Conservation (phyloP, 768 basidiomycete species). For the Hygrocybe coccinea region DNA sequence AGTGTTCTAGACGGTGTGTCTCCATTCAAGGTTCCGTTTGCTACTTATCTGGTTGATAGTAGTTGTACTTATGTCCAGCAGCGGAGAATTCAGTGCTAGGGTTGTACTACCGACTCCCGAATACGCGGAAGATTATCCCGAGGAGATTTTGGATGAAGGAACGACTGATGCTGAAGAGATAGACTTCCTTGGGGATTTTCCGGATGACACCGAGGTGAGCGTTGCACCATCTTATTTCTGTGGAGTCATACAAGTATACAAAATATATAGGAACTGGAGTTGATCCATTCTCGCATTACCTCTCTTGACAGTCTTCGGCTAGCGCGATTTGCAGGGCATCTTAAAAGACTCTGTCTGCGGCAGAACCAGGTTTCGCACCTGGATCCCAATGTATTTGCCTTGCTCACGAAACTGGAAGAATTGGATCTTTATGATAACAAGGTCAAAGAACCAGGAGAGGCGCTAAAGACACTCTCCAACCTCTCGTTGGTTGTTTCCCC, state of each 20-base stretch:
- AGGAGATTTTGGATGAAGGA: conserved; percentile 43
- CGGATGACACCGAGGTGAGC: conserved; percentile 78
- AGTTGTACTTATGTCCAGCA: background rate
- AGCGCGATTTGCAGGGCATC: conserved; percentile 60
- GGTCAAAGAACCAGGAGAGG: conserved; percentile 66
- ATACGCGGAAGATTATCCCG: conserved; percentile 5
- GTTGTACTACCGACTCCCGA: conserved; percentile 14
- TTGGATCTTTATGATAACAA: conserved; percentile 96
- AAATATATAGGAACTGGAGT: conserved; percentile 68
- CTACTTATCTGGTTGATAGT: background rate
- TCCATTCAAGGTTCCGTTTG: background rate
- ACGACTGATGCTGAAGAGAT: conserved; percentile 45
- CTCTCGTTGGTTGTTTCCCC: conserved; percentile 46
- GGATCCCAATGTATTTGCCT: conserved; percentile 65
- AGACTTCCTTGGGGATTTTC: conserved; percentile 71
- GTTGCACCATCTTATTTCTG: background rate
- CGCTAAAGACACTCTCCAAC: conserved; percentile 51
- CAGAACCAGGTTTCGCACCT: conserved; percentile 78
- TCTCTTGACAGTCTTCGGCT: conserved; percentile 66
- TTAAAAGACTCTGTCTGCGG: conserved; percentile 76
- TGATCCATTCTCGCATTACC: conserved; percentile 73
- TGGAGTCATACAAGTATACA: background rate
- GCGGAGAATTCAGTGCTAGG: conserved; percentile 11
- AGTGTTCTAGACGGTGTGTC: background rate
- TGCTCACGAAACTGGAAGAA: conserved; percentile 71